Conservation (phyloP, 805 yeast genomes). For the Nakazawaea wickerhamii region DNA sequence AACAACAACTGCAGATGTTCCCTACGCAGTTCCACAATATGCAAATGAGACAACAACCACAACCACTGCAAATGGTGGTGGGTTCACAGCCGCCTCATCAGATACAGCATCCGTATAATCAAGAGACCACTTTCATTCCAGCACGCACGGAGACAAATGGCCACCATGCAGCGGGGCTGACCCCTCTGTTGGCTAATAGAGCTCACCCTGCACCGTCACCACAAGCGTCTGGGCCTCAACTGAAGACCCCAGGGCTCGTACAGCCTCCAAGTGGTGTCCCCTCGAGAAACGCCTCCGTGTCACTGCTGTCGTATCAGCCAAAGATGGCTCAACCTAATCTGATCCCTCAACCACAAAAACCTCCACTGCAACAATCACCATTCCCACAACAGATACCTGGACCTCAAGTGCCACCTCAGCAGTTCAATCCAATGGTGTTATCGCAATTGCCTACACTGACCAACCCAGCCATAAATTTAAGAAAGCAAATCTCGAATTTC, state of each 20-base stretch:
- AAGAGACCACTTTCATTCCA: conserved; percentile 4
- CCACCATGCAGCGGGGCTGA: background rate
- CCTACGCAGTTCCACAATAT: background rate
- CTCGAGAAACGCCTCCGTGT: conserved; percentile 3
- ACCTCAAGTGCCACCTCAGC: conserved; percentile 10
- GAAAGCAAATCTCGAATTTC: conserved; percentile 17
- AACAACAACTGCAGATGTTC: conserved; percentile 9
- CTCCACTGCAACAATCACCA: conserved; percentile 10
- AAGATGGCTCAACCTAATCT: background rate
- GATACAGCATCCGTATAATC: conserved; percentile 9
- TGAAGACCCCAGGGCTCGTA: background rate
- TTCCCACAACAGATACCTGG: conserved; percentile 12
- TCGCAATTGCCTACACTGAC: background rate
- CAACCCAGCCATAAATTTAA: conserved; percentile 11
- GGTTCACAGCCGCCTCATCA: conserved; percentile 2
- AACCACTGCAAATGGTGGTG: conserved; percentile 5
- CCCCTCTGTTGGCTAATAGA: background rate
- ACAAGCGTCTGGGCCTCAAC: background rate
- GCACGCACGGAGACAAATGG: conserved; percentile 3
- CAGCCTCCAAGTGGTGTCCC: background rate
- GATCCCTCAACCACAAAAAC: conserved; percentile 12
- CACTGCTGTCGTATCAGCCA: conserved; percentile 1
- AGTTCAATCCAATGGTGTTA: background rate
- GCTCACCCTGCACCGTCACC: background rate
- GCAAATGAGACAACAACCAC: conserved; percentile 13